Percentiles rank a stretch among this genome's conserved stretches.
Conservation (phyloP, 495 filamentous ascomycete genomes). For the Lepraria neglecta region DNA sequence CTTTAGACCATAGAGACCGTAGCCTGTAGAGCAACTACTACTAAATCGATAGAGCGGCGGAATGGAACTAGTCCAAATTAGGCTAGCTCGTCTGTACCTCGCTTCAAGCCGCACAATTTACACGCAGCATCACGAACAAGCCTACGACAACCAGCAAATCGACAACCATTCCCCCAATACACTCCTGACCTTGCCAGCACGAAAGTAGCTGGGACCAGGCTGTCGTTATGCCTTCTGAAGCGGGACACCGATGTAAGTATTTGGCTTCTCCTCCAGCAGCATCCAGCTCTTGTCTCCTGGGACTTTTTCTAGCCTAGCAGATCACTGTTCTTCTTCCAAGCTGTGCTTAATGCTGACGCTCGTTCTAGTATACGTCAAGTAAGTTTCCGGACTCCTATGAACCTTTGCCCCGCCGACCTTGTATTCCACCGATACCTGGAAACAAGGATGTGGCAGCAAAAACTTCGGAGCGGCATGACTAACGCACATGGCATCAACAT, state of each 20-base stretch:
- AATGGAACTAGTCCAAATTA: too few relatives aligned
- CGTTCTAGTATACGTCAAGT: slow-evolving; percentile 83
- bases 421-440: too few relatives aligned
- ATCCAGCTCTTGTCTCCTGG: background rate
- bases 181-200: background rate
- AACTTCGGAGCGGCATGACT: background rate
- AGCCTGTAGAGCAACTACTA: too few relatives aligned
- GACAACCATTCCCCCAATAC: background rate
- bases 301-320: background rate
- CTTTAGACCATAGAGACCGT: too few relatives aligned
- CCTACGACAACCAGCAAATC: background rate
- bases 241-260: slow-evolving; percentile 77
- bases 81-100: background rate
- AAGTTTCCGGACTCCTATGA: slow-evolving; percentile 40
- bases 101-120: slow-evolving; percentile 12
- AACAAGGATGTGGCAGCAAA: background rate
- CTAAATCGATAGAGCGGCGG: too few relatives aligned
- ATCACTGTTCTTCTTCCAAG: background rate
- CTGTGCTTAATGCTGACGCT: slow-evolving; percentile 21
- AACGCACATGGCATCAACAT: slow-evolving; percentile 21
- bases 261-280: slow-evolving; percentile 1
- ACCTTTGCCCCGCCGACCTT: too few relatives aligned
- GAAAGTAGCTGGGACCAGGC: background rate
- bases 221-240: slow-evolving; percentile 69
- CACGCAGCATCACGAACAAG: background rate